These are phyloP conservation scores for Hypoxylon perforatum DNA, from an alignment of 495 filamentous ascomycete genomes.

Conservation along the genomic window DNA sequence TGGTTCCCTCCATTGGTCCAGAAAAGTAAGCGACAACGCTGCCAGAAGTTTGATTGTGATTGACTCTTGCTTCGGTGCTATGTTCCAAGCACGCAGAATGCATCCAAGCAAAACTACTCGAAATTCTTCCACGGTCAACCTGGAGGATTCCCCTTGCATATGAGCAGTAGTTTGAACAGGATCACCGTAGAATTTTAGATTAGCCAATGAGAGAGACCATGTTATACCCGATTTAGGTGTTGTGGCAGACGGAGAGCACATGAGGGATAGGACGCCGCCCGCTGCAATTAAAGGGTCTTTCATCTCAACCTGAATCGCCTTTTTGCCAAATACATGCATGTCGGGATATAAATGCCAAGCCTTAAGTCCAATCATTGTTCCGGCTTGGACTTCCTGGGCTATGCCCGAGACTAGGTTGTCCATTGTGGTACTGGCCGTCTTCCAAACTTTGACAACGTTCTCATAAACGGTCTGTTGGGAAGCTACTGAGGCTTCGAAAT, in stretches of 20 bases:
- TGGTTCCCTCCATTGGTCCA: neutral
- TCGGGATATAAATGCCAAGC: conserved; percentile 57
- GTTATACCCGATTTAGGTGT: neutral
- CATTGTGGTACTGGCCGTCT: conserved; percentile 32
- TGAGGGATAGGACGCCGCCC: conserved; percentile 44
- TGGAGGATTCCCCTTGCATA: conserved; percentile 4
- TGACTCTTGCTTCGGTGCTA: neutral
- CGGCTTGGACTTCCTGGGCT: conserved; percentile 37
- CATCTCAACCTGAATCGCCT: conserved; percentile 25
- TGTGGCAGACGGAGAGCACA: neutral
- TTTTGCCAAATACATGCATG: conserved; percentile 40
- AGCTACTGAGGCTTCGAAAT: conserved; percentile 42
- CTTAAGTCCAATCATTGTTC: conserved; percentile 44
- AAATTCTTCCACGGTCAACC: neutral
- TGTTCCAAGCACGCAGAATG: neutral
- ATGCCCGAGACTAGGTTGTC: conserved; percentile 43
- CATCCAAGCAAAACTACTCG: conserved; percentile 1
- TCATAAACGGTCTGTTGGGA: conserved; percentile 28
- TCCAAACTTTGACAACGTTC: conserved; percentile 49
- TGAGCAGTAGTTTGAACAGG: neutral
- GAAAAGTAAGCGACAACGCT: neutral
- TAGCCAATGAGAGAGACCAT: neutral
- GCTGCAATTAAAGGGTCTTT: conserved; percentile 40
- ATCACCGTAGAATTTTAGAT: neutral
- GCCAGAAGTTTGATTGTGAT: neutral